Evolutionary conservation across 1,284 basidiomycete species (phyloP).

Genomic region (Xerocomus minutiporus): DNA sequence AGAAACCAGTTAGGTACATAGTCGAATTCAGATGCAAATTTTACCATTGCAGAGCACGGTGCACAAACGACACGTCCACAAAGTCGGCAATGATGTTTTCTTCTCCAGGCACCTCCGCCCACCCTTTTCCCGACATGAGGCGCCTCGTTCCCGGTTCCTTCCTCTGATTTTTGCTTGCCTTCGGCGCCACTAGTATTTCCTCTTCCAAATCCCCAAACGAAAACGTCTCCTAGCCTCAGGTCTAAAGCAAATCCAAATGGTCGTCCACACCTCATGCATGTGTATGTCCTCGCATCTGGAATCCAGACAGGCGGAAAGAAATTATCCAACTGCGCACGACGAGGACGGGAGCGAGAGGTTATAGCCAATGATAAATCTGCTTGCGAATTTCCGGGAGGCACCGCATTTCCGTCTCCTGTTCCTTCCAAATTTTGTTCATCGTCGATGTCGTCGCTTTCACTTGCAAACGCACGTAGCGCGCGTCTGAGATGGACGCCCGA

Average conservation of each 20-base stretch:
- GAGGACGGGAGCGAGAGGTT: constrained; percentile 6
- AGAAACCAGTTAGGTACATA: background rate
- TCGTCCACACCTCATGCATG: constrained; percentile 79
- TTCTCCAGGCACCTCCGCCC: constrained; percentile 42
- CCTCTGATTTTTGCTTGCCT: constrained; percentile 13
- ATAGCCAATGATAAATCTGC: constrained; percentile 20
- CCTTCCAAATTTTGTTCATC: constrained; percentile 13
- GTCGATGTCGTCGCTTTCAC: constrained; percentile 18
- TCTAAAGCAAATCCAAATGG: constrained; percentile 64
- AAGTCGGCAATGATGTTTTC: constrained; percentile 86
- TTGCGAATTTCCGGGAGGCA: constrained; percentile 8
- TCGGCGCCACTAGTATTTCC: constrained; percentile 9
- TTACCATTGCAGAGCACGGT: constrained; percentile 73
- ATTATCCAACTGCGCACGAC: constrained; percentile 55
- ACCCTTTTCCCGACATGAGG: constrained; percentile 10
- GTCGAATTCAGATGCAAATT: constrained; percentile 18
- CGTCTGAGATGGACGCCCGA: constrained; percentile 71
- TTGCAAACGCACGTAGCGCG: constrained; percentile 62
- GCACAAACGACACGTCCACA: constrained; percentile 88
- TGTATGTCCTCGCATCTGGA: constrained; percentile 75
- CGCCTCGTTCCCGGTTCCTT: constrained; percentile 9
- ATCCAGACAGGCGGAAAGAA: constrained; percentile 93
- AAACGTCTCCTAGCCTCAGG: constrained; percentile 25
- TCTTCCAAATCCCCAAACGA: constrained; percentile 26
- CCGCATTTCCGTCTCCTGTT: constrained; percentile 18